Percentiles rank a stretch among this genome's conserved stretches.
These are phyloP conservation scores for Cadophora gregata DNA, from an alignment of 2,329 filamentous ascomycete genomes.

Conservation along the genomic window DNA sequence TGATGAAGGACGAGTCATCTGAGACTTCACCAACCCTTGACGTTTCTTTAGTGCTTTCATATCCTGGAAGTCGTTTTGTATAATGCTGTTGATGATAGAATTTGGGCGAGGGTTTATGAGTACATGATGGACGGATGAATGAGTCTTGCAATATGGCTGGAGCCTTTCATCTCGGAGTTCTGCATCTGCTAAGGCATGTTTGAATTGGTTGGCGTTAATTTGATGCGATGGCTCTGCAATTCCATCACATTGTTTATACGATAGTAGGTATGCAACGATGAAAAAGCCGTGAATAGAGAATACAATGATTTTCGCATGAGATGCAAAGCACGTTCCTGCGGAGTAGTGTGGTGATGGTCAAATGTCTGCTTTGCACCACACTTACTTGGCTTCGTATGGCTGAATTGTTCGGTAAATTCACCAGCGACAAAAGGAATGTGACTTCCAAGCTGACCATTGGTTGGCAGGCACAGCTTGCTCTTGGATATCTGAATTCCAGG, in stretches of 20 bases:
- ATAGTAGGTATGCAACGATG: background rate
- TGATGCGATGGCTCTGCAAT: background rate
- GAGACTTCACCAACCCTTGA: background rate
- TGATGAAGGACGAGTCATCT: slow-evolving; percentile 35
- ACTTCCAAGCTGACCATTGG: background rate
- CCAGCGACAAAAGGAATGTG: background rate
- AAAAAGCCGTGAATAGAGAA: background rate
- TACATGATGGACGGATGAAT: background rate
- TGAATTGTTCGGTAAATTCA: background rate
- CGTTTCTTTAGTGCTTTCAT: background rate
- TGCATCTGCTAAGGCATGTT: background rate
- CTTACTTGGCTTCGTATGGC: background rate
- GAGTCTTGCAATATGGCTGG: slow-evolving; percentile 1
- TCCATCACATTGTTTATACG: background rate
- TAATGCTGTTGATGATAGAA: background rate
- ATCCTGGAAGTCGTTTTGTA: background rate
- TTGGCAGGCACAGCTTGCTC: background rate
- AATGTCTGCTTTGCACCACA: background rate
- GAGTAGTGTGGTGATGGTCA: background rate
- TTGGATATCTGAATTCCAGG: background rate
- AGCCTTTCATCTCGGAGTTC: background rate
- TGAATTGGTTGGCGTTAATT: slow-evolving; percentile 4
- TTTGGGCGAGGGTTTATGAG: background rate
- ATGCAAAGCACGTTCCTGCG: background rate
- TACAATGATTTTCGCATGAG: background rate